Base-by-base conservation (phyloP, 1,284 basidiomycete genomes). In the Tremellales sp. region DNA sequence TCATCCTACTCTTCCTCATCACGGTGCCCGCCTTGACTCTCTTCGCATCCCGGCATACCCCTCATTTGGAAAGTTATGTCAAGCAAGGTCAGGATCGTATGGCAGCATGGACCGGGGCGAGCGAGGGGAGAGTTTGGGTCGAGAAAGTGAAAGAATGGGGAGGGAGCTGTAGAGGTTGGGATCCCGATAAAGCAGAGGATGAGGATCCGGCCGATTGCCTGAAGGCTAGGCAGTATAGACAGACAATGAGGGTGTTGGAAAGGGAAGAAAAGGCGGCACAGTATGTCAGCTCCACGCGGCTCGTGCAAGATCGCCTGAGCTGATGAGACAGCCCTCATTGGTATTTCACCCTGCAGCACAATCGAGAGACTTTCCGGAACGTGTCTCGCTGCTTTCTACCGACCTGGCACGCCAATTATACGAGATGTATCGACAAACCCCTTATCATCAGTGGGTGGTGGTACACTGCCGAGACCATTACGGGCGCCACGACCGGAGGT, bases 371-470 rank as follows among this genome's bases (percentile, higher is more conserved):
- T 4, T 51, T 69, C 15, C 33, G 42, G 10, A 48, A 50, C 21
- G 52, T 67, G 27, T 50, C 56, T 12, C 39, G 49, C 31, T 70
- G 68, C 48, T 67, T 60, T 51, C 49, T 65, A 10, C 61, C 61
- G 0, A 27, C 45, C 2, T 43, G 44, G 3, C 49, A 61, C 43
- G 41, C 47, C 12, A 45, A 54, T 19, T 49, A 53, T 41, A 57
- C 36, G 8, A 10, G 25, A 4, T 70, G 68, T 27, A 64, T 59
- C 11, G 57, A 58, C 15, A 54, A 56, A 22, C 68, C 68, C 8
- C 50, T 70, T 21, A 56, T 70, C 40, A 15, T 69, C 40, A 56
- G 52, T 31, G 64, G 67, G 39, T 68, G 57, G 47, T 64, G 61
- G 62, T 70, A 62, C 45, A 57, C 61, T 4, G 61, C 55, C 19